Conservation (phyloP, 768 basidiomycete species). For the Podaxis rugospora region DNA sequence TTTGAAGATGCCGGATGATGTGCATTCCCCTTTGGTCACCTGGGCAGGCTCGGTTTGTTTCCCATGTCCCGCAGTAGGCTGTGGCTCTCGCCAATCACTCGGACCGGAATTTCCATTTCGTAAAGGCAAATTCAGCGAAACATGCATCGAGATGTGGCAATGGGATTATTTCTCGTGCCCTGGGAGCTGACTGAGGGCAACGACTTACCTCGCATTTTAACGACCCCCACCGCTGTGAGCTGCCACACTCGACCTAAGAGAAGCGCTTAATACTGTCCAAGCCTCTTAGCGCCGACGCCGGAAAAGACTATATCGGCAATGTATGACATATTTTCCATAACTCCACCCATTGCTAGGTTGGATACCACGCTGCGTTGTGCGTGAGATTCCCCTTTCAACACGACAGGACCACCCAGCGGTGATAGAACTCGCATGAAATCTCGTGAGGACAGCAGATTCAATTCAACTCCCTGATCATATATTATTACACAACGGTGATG, state of each 20-base stretch:
- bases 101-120: constrained; percentile 2
- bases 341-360: not conserved
- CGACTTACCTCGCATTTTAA: not conserved
- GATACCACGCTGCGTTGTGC: constrained; percentile 4
- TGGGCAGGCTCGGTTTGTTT: not conserved
- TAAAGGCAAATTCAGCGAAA: not conserved
- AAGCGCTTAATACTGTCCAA: too few species aligned
- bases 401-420: not conserved
- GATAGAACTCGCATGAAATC: not conserved
- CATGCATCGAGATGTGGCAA: not conserved
- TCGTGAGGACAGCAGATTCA: not conserved
- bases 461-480: not conserved
- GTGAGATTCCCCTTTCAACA: not conserved
- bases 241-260: not conserved
- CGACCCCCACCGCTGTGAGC: not conserved
- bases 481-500: not conserved
- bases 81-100: not conserved
- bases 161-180: not conserved
- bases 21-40: not conserved
- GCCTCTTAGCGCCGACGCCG: not conserved
- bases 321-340: not conserved
- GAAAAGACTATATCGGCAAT: not conserved
- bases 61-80: not conserved
- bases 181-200: not conserved
- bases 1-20: constrained; percentile 5